phyloP scores from a whole-genome alignment of 23 red algal species.

The Cyanidium caldarium region DNA sequence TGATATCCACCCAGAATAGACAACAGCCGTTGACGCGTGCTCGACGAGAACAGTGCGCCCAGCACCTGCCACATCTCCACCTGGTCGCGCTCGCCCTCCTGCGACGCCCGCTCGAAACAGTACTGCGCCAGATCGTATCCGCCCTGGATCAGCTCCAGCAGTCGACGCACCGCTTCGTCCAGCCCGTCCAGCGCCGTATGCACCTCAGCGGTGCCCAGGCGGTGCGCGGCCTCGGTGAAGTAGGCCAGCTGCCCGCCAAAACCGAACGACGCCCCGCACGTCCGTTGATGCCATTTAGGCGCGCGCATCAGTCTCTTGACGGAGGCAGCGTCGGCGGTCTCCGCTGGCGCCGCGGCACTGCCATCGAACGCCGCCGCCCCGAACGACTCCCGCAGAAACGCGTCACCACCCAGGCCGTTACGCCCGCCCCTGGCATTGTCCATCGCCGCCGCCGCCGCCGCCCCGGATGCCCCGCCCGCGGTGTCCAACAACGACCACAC shows the following conservation, averaged over 20 bases:
- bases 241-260: conserved; percentile 29
- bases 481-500: conserved; percentile 45
- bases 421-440: too few species aligned
- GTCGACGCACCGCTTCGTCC: not conserved
- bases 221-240: not conserved
- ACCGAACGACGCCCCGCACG: conserved; percentile 27
- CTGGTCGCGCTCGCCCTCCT: not conserved
- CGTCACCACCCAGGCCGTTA: too few species aligned
- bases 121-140: not conserved
- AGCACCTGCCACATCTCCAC: not conserved
- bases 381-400: not conserved
- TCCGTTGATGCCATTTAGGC: conserved; percentile 42
- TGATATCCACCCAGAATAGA: not conserved
- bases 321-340: not conserved
- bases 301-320: conserved; percentile 18
- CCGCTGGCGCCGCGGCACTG: not conserved
- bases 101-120: not conserved
- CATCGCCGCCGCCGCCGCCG: conserved; percentile 32
- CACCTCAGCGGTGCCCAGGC: not conserved
- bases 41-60: not conserved
- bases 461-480: conserved; percentile 26
- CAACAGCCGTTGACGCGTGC: not conserved
- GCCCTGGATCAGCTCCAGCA: not conserved
- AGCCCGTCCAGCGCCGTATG: not conserved
- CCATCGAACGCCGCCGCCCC: not conserved